phyloP scores from a whole-genome alignment of 2,329 filamentous ascomycete species.

The Colletotrichum sp. region DNA sequence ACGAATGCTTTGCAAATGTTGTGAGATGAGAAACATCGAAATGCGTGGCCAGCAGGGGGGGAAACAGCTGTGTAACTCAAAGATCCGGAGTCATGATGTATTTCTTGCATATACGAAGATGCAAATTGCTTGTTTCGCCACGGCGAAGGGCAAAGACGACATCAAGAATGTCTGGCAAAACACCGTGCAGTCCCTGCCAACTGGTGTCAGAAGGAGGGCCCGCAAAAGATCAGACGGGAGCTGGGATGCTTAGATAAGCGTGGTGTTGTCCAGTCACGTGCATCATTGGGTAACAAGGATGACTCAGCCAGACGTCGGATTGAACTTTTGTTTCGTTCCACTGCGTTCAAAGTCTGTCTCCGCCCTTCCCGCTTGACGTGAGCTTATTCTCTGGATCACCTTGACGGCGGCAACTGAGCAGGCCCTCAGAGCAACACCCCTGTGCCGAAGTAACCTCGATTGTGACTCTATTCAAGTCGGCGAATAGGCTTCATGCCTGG shows the following conservation, averaged over 20 bases:
- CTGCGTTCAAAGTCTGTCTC: background rate
- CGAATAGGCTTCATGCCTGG: background rate
- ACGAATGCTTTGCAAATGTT: background rate
- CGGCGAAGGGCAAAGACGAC: background rate
- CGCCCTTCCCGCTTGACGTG: constrained; percentile 9
- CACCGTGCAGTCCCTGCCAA: background rate
- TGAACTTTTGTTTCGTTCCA: background rate
- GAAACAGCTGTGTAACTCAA: background rate
- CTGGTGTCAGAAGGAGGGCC: background rate
- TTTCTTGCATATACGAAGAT: background rate
- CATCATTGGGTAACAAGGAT: too few relatives aligned
- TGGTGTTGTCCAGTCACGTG: fast-evolving
- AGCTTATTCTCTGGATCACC: constrained; percentile 3
- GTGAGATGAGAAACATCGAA: background rate
- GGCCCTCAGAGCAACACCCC: background rate
- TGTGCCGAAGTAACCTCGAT: background rate
- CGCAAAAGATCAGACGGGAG: background rate
- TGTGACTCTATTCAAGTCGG: background rate
- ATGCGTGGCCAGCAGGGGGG: background rate
- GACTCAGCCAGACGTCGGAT: background rate
- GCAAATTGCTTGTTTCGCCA: background rate
- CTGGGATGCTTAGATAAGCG: background rate
- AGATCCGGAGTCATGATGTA: background rate
- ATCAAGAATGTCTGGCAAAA: background rate
- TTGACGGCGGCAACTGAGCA: background rate